These are phyloP conservation scores for Beta lomatogona DNA, from an alignment of 179 eudicot genomes.

Conservation along the genomic window DNA sequence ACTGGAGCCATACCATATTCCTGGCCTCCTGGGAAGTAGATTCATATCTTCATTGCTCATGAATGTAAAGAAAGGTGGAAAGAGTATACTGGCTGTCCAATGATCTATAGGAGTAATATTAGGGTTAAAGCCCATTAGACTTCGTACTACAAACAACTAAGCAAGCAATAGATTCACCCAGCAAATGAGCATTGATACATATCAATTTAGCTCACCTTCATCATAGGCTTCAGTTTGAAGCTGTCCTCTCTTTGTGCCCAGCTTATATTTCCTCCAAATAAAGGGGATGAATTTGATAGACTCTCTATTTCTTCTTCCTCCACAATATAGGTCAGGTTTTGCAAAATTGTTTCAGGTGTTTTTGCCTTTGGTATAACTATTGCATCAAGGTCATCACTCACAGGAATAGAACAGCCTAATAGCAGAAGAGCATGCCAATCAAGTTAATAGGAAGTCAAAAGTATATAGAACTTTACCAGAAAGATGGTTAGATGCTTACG, in stretches of 20 bases:
- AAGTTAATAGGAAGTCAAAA: background rate
- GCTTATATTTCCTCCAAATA: constrained; percentile 91
- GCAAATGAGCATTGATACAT: background rate
- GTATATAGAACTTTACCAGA: background rate
- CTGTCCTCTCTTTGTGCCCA: constrained; percentile 82
- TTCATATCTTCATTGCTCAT: too few relatives aligned
- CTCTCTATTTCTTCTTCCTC: constrained; percentile 52
- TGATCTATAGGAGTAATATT: too few relatives aligned
- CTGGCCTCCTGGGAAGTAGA: too few relatives aligned
- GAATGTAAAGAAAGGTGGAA: too few relatives aligned
- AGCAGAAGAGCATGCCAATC: constrained; percentile 7
- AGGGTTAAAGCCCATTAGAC: too few relatives aligned
- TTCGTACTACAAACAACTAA: too few relatives aligned
- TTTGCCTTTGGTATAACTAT: constrained; percentile 65
- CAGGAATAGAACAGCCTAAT: constrained; percentile 82
- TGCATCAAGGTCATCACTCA: constrained; percentile 62
- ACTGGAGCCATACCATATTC: background rate
- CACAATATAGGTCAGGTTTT: constrained; percentile 57
- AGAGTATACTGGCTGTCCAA: too few relatives aligned
- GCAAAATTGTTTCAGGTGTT: constrained; percentile 55
- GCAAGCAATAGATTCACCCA: background rate
- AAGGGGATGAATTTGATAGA: constrained; percentile 57
- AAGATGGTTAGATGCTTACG: constrained; percentile 52
- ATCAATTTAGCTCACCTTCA: constrained; percentile 61
- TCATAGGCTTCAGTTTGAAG: constrained; percentile 66